Conservation (phyloP, 257 asterid genomes). For the Solanum clarkiae region DNA sequence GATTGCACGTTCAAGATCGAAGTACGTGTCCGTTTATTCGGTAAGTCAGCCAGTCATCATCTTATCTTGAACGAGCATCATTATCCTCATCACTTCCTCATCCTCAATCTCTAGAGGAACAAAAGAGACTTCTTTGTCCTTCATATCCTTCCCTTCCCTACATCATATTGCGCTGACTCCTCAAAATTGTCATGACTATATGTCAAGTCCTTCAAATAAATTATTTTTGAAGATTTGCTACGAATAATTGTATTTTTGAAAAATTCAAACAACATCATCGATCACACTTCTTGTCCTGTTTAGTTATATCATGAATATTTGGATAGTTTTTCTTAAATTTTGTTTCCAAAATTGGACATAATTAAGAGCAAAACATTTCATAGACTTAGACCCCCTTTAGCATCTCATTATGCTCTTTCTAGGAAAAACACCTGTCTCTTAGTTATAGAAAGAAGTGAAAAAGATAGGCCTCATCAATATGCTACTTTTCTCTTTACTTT, state of each 20-base stretch:
- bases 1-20: too few species aligned
- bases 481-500: constrained; percentile 19
- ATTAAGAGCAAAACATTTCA: not conserved
- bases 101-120: too few species aligned
- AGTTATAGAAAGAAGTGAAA: constrained; percentile 5
- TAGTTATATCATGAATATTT: not conserved
- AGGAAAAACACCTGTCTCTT: not conserved
- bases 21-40: too few species aligned
- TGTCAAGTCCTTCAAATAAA: too few species aligned
- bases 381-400: not conserved
- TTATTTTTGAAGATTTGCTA: not conserved
- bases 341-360: not conserved
- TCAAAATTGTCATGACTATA: too few species aligned
- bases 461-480: constrained; percentile 22
- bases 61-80: too few species aligned
- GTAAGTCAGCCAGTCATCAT: too few species aligned
- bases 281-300: not conserved
- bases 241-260: not conserved
- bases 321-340: not conserved
- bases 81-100: too few species aligned
- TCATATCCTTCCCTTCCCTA: too few species aligned
- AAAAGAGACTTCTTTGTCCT: too few species aligned
- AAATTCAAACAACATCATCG: not conserved
- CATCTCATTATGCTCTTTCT: not conserved
- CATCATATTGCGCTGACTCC: not conserved